Evolutionary conservation across 257 asterid species (phyloP).

Genomic region (Solanum corneliomulleri): DNA sequence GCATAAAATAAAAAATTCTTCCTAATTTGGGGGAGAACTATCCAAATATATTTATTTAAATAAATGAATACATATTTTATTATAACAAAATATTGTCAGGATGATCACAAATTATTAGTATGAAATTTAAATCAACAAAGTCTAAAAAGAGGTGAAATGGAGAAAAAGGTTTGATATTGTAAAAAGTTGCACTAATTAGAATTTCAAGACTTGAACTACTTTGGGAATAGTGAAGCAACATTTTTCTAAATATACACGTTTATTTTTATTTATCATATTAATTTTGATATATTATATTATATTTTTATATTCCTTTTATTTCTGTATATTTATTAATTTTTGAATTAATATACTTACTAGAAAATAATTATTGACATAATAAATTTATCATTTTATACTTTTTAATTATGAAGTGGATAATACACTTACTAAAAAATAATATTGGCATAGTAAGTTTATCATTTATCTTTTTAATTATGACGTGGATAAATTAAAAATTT

Average conservation of each 20-base stretch:
- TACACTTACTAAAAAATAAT: no score
- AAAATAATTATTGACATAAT: no score
- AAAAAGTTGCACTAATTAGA: neutral
- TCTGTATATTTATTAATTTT: no score
- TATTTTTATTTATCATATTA: no score
- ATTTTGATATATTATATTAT: no score
- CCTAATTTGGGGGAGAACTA: neutral
- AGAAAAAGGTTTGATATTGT: neutral
- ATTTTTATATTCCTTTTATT: no score
- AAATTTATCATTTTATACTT: accelerated
- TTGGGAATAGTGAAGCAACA: neutral
- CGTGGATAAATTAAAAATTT: no score
- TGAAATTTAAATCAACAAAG: neutral
- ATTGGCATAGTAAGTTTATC: accelerated
- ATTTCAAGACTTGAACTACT: neutral
- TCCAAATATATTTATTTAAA: neutral
- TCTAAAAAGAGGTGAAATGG: neutral
- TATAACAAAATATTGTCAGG: neutral
- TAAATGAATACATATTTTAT: neutral
- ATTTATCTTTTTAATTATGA: no score
- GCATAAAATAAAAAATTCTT: neutral
- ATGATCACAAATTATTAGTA: neutral
- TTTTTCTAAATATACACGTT: neutral
- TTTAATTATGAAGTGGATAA: no score
- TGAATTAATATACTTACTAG: accelerated